Percentiles rank a stretch among this genome's conserved stretches.
phyloP scores from a whole-genome alignment of 83 land plant genomes.

The Picea mariana region DNA sequence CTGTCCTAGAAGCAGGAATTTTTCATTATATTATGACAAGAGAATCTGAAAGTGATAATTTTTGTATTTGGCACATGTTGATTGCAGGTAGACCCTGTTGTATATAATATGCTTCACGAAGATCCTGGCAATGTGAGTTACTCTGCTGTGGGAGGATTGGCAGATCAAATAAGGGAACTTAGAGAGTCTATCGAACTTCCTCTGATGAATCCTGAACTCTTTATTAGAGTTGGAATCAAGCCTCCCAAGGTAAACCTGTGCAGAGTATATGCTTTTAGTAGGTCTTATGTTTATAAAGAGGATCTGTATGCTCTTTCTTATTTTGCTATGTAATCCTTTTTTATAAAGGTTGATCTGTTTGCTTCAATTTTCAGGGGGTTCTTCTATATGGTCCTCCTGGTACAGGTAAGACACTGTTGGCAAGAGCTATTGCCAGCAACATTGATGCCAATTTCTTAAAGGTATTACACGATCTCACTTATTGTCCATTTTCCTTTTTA shows the following conservation, averaged over 20 bases:
- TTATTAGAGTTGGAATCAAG: conserved; percentile 91
- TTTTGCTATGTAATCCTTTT: background rate
- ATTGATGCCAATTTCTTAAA: conserved; percentile 92
- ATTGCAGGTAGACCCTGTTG: conserved; percentile 94
- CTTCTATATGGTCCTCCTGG: conserved; percentile 97
- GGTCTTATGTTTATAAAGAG: background rate
- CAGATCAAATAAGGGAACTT: conserved; percentile 93
- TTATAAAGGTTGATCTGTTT: background rate
- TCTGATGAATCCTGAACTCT: conserved; percentile 97
- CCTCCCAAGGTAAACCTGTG: conserved; percentile 82
- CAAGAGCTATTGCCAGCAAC: conserved; percentile 97
- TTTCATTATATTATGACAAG: no score
- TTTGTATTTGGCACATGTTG: background rate
- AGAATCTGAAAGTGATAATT: no score
- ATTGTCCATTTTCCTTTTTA: background rate
- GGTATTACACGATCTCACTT: conserved; percentile 14
- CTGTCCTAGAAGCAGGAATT: no score
- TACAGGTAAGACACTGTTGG: conserved; percentile 89
- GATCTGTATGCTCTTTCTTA: conserved; percentile 1
- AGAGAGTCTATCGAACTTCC: conserved; percentile 97
- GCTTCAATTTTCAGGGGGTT: conserved; percentile 65
- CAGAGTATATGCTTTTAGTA: background rate
- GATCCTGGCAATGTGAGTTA: conserved; percentile 98
- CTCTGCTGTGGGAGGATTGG: conserved; percentile 94
- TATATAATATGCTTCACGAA: conserved; percentile 97